Evolutionary conservation across 805 yeast genomes (phyloP).

Genomic region (Lachancea nothofagi): DNA sequence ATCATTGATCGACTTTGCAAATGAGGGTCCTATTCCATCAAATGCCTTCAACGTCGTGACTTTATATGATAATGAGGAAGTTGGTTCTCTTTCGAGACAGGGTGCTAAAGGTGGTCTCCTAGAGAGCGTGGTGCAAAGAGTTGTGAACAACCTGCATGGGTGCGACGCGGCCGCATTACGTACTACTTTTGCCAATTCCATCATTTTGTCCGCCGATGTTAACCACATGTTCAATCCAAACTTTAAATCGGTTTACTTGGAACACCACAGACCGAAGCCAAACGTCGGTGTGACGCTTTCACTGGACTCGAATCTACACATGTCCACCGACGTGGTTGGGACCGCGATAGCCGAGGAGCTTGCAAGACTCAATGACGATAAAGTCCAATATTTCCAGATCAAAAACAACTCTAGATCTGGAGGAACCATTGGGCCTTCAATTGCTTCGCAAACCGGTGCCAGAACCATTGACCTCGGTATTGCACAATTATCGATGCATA

Average conservation of each 20-base stretch:
- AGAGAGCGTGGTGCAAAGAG: conserved; percentile 59
- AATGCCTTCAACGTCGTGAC: conserved; percentile 53
- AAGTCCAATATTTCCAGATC: conserved; percentile 76
- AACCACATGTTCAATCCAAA: conserved; percentile 79
- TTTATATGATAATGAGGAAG: conserved; percentile 75
- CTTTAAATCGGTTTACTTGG: conserved; percentile 61
- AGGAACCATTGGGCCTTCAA: conserved; percentile 79
- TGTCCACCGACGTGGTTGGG: conserved; percentile 78
- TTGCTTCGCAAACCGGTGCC: conserved; percentile 61
- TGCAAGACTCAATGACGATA: conserved; percentile 59
- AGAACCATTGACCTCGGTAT: conserved; percentile 78
- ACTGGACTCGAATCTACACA: conserved; percentile 72
- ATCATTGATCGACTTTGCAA: conserved; percentile 47
- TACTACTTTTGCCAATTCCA: conserved; percentile 63
- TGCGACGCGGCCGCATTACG: conserved; percentile 29
- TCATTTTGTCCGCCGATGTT: conserved; percentile 79
- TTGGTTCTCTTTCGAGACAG: conserved; percentile 73
- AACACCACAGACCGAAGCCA: conserved; percentile 73
- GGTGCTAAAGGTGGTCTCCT: conserved; percentile 78
- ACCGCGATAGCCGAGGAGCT: conserved; percentile 63
- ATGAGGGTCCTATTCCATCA: conserved; percentile 36
- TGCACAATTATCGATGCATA: conserved; percentile 82
- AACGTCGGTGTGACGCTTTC: conserved; percentile 69
- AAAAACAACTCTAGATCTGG: conserved; percentile 83
- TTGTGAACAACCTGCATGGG: conserved; percentile 31